These are phyloP conservation scores for Triticum timopheevii DNA, from an alignment of 176 grass and related monocot species.

Conservation along the genomic window DNA sequence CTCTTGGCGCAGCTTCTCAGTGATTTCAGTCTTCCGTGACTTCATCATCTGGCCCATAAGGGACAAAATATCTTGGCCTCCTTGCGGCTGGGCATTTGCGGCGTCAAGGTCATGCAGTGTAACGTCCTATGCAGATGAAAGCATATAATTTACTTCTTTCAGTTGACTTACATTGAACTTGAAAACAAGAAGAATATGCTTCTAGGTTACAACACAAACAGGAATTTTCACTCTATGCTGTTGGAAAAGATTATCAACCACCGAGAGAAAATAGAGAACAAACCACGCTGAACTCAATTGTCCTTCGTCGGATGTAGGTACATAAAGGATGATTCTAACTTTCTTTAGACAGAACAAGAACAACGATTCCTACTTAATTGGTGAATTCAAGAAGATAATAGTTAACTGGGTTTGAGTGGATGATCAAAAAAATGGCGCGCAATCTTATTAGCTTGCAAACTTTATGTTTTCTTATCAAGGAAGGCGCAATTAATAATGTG, in stretches of 20 bases:
- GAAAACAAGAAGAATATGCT: neutral
- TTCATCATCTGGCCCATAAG: slow-evolving; percentile 99
- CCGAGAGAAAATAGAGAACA: neutral
- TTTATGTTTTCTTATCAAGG: slow-evolving; percentile 5
- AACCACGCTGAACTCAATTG: neutral
- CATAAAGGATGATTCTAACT: neutral
- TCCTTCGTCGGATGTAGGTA: neutral
- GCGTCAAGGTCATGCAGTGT: slow-evolving; percentile 96
- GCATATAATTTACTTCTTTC: slow-evolving; percentile 15
- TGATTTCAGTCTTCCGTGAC: slow-evolving; percentile 92
- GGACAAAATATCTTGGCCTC: slow-evolving; percentile 95
- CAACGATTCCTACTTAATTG: slow-evolving; percentile 1
- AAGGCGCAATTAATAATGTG: neutral
- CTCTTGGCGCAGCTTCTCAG: slow-evolving; percentile 88
- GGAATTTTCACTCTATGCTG: neutral
- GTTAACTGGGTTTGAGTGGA: neutral
- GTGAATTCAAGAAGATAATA: neutral
- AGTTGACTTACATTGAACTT: neutral
- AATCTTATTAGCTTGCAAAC: neutral
- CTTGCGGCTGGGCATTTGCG: slow-evolving; percentile 98
- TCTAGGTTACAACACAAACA: neutral
- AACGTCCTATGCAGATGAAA: slow-evolving; percentile 64
- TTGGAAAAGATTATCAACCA: neutral
- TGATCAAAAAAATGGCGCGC: neutral
- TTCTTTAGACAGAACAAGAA: neutral